Percentiles rank a stretch among this genome's conserved stretches.
phyloP scores from a whole-genome alignment of 306 rosid species.

The Oxytropis ochrocephala region DNA sequence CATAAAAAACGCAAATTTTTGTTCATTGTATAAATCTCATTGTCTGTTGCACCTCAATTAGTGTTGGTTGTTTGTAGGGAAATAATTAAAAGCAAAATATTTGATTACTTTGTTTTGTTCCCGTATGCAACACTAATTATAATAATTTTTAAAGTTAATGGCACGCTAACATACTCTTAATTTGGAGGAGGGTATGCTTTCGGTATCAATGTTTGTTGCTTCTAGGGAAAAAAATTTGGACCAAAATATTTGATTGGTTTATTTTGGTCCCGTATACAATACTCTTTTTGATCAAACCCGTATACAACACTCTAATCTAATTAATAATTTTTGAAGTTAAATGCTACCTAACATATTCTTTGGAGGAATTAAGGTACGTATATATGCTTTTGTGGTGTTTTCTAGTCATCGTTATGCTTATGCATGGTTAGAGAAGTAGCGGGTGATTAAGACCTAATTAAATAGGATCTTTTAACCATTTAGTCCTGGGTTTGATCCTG shows the following conservation, averaged over 20 bases:
- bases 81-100: neutral
- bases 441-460: neutral
- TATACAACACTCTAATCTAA: neutral
- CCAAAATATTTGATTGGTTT: neutral
- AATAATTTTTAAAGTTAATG: neutral
- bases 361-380: neutral
- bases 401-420: conserved; percentile 9
- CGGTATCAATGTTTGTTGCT: neutral
- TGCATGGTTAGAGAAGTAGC: neutral
- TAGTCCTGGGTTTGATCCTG: too few relatives aligned
- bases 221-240: neutral
- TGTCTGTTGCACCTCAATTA: neutral
- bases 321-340: neutral
- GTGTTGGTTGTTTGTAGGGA: neutral
- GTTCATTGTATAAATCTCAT: neutral
- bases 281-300: too few relatives aligned
- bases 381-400: neutral
- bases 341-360: neutral
- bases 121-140: too few relatives aligned
- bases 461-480: too few relatives aligned
- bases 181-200: neutral
- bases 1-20: neutral
- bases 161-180: neutral
- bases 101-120: neutral
- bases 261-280: neutral